These are phyloP conservation scores for Trametes coccinea DNA, from an alignment of 768 basidiomycete genomes.

Conservation along the genomic window DNA sequence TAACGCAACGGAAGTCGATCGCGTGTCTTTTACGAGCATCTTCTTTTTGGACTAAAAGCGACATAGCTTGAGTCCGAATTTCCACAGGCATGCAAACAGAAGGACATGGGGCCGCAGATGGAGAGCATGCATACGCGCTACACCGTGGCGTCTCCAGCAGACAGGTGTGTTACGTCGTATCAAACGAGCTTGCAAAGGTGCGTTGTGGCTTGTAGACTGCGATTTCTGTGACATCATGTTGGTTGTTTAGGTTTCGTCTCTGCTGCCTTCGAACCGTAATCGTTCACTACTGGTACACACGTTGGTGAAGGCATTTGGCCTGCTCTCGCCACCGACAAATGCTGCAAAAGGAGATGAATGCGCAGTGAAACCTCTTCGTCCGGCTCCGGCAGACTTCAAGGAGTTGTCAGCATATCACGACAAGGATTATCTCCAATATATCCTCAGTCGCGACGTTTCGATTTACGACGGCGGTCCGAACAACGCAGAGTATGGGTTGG, in stretches of 20 bases:
- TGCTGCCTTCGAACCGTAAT: conserved; percentile 69
- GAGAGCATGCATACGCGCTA: too few relatives aligned
- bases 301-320: conserved; percentile 52
- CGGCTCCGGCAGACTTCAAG: conserved; percentile 51
- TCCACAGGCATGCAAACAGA: too few relatives aligned
- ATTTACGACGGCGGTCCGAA: background rate
- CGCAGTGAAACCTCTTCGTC: conserved; percentile 47
- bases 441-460: conserved; percentile 34
- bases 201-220: background rate
- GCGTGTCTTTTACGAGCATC: too few relatives aligned
- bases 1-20: too few relatives aligned
- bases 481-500: conserved; percentile 53
- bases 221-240: too few relatives aligned
- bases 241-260: conserved; percentile 43
- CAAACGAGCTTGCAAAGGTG: conserved; percentile 58
- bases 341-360: background rate
- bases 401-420: conserved; percentile 72
- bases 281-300: conserved; percentile 69
- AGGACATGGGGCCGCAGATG: too few relatives aligned
- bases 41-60: too few relatives aligned
- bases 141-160: too few relatives aligned
- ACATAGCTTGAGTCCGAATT: too few relatives aligned
- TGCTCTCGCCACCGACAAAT: conserved; percentile 40
- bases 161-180: conserved; percentile 46
- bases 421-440: conserved; percentile 64